Base-by-base conservation (phyloP, 228 moss, liverwort and hornwort genomes). In the Sphagnum fallax region DNA sequence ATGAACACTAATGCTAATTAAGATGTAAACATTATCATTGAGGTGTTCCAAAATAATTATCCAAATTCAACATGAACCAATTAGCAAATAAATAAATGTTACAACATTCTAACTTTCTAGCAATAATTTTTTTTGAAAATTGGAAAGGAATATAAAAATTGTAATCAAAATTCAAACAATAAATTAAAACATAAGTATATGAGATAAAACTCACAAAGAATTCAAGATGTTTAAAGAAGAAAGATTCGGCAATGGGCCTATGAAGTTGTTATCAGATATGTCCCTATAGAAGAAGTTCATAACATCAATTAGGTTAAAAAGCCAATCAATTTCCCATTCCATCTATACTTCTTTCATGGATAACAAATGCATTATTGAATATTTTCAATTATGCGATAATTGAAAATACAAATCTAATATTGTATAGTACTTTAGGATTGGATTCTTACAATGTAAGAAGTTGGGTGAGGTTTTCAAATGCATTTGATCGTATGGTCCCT, bases 211-310 rank as follows among this genome's bases (percentile, higher is more conserved):
- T 76, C 66, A 80, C 80, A 80, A 47, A 67, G 49, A 5, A 52
- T 73, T 14, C 5, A 80, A n/a, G 13, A 52, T 66, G 50, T 50
- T 15, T 62, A 4, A 4, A 6, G 6, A 9, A 48, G 59, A 61
- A 48, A 80, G 65, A 7, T 65, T 52, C 11, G 72, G 76, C 49
- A 52, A 0, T 49, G 73, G 69, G 48, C 80, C 76, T 1, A 66
- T 63, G 69, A 80, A 80, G 0, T 5, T 0, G 49, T 80, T 80
- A 58, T 13, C 60, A 62, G 76, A 80, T 6, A 76, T 47, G 63
- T 80, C 80, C 73, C 76, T 80, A 70, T 62, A 73, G n/a, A 70
- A 75, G 47, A 64, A 10, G 47, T 47, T 4, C 0, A 32, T 32
- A 32, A 32, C 1, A 1, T 32, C 32, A 32, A 32, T 32, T 32